phyloP scores from a whole-genome alignment of 257 asterid species.

The Ilex aquifolium region DNA sequence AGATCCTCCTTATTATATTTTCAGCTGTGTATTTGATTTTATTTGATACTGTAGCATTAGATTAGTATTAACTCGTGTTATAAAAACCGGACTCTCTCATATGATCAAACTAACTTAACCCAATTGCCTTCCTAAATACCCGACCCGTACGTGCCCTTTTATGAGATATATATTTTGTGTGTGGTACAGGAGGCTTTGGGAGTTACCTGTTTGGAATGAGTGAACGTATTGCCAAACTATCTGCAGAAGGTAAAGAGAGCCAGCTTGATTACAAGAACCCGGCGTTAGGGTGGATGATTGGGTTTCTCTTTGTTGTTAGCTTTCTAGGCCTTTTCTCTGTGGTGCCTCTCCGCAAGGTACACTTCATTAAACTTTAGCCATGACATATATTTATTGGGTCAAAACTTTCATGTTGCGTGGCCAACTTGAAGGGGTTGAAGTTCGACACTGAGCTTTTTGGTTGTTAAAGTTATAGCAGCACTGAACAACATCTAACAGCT shows the following conservation, averaged over 20 bases:
- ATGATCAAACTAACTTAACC: too few relatives aligned
- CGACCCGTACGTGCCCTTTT: too few relatives aligned
- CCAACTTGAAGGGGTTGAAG: constrained; percentile 4
- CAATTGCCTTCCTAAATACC: too few relatives aligned
- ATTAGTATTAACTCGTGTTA: too few relatives aligned
- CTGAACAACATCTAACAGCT: too few relatives aligned
- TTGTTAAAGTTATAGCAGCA: constrained; percentile 1
- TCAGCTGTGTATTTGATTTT: too few relatives aligned
- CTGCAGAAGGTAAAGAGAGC: constrained; percentile 41
- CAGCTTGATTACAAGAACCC: constrained; percentile 58
- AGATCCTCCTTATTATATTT: too few relatives aligned
- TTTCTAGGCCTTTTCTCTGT: constrained; percentile 89
- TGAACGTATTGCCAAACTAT: constrained; percentile 56
- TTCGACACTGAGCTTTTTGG: neutral
- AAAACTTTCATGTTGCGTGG: neutral
- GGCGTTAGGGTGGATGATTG: constrained; percentile 68
- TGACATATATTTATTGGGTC: too few relatives aligned
- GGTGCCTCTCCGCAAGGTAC: constrained; percentile 86
- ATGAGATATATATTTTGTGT: too few relatives aligned
- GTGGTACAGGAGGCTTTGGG: constrained; percentile 77
- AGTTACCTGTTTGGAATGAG: constrained; percentile 93
- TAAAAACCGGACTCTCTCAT: too few relatives aligned
- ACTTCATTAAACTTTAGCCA: too few relatives aligned
- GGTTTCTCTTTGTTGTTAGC: constrained; percentile 88
- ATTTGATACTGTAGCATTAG: too few relatives aligned